Evolutionary conservation across 352 stramenopile genomes (phyloP), one percentile per base, ranked within the genome.

Genomic region (Phytophthora megakarya): DNA sequence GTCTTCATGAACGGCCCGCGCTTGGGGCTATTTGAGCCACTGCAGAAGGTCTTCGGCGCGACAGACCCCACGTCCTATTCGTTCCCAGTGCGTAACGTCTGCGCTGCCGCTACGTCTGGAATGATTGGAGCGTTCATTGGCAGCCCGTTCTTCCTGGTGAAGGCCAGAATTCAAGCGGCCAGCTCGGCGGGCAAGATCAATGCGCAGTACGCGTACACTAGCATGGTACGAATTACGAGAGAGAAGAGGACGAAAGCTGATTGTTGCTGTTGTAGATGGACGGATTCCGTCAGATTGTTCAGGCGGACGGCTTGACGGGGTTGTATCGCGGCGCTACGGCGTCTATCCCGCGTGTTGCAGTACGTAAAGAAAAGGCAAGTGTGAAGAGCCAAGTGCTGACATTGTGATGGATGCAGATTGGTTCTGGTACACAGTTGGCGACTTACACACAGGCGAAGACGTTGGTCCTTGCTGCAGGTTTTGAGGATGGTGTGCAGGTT

Each of bases 91-190:
- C 84, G 84, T 30, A 96, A 96, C 54, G 75, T 94, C 18, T 79
- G 70, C 5, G 87, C 87, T 10, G 87, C 81, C 0, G 77, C 84
- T 9, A 91, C 84, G 11, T 96, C 87, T 0, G 84, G 84, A 13
- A 78, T 92, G 51, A 84, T 94, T 42, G 87, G 87, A 3, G 87
- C 86, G 15, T 80, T 80, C 43, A 74, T 92, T 53, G 87, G 87
- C 23, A 93, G 84, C 61, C 87, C 87, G 18, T 93, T 96, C 67
- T 94, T 90, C 66, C 75, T 96, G 22, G 78, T 96, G 7, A 96
- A 96, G 59, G 84, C 87, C 25, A 71, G 87, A 12, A 92, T 96
- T 54, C 87, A 96, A 61, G 87, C 87, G 0, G 83, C 85, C 19
- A 93, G 85, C 59, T 89, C 83, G 2, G 67, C 72, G 0, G 81